phyloP scores from a whole-genome alignment of 306 rosid genomes.

The Citrullus amarus region DNA sequence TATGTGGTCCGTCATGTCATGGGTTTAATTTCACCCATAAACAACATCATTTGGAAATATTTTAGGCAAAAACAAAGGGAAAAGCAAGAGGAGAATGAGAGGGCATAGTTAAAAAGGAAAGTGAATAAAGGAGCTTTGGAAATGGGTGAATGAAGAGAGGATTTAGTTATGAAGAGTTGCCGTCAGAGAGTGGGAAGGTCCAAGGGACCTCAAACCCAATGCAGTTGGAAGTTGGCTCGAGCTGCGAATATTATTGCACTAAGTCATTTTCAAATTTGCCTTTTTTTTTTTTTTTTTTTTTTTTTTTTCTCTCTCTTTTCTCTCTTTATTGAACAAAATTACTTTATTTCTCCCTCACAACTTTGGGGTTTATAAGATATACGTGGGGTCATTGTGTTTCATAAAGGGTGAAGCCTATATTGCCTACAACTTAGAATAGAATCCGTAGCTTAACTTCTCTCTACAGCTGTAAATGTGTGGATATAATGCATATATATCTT shows the following conservation, averaged over 20 bases:
- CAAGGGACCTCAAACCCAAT: not conserved
- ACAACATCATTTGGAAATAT: not conserved
- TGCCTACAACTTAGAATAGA: not conserved
- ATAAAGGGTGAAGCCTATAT: not conserved
- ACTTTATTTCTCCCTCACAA: not conserved
- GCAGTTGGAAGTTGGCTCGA: not conserved
- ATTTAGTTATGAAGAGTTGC: not conserved
- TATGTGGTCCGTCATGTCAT: too few relatives aligned
- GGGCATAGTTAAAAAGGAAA: too few relatives aligned
- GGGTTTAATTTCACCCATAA: not conserved
- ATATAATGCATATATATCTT: not conserved
- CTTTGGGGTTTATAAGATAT: not conserved
- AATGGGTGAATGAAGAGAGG: not conserved
- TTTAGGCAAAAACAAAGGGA: not conserved
- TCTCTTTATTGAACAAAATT: not conserved
- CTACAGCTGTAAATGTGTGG: not conserved
- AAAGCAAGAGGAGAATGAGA: too few relatives aligned
- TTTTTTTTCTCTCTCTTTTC: not conserved
- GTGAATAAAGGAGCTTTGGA: not conserved
- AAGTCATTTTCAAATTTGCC: slow-evolving; percentile 11
- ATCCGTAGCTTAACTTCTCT: not conserved
- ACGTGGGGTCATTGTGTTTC: slow-evolving; percentile 15
- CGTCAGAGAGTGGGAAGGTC: not conserved
- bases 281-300: not conserved
- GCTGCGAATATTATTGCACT: not conserved